Conservation (phyloP, 495 filamentous ascomycete genomes). For the Penicillium alfredii region DNA sequence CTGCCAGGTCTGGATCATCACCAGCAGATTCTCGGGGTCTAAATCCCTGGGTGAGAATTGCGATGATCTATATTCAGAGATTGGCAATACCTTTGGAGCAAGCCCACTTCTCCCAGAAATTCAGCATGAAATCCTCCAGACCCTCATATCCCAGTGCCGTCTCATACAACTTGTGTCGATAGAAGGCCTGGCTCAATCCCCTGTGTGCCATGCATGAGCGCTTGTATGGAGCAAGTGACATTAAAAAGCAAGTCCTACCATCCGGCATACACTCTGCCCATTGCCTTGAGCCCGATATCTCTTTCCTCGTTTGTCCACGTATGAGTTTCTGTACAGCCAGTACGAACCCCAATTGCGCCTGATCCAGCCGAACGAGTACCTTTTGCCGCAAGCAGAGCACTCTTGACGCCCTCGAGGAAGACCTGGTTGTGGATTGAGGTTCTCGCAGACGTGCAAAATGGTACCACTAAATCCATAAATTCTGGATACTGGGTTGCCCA, state of each 20-base stretch:
- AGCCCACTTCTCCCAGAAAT: slow-evolving; percentile 71
- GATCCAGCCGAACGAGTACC: slow-evolving; percentile 45
- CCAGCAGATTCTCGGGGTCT: slow-evolving; percentile 64
- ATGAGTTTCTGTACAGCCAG: slow-evolving; percentile 32
- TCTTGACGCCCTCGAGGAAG: slow-evolving; percentile 67
- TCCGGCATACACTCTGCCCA: slow-evolving; percentile 67
- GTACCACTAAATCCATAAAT: slow-evolving; percentile 59
- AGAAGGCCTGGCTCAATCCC: slow-evolving; percentile 69
- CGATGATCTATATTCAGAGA: too few relatives aligned
- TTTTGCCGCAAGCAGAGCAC: slow-evolving; percentile 57
- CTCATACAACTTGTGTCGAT: slow-evolving; percentile 60
- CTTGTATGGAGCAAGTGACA: too few relatives aligned
- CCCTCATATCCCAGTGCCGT: slow-evolving; percentile 52
- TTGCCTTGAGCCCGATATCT: slow-evolving; percentile 58
- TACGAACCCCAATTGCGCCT: slow-evolving; percentile 32
- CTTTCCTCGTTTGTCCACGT: slow-evolving; percentile 52
- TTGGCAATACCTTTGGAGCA: slow-evolving; percentile 50
- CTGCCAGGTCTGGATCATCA: slow-evolving; percentile 72
- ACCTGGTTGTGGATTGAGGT: slow-evolving; percentile 67
- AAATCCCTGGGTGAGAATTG: background rate
- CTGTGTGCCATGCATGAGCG: slow-evolving; percentile 14
- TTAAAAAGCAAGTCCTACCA: slow-evolving; percentile 41
- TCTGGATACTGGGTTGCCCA: slow-evolving; percentile 69
- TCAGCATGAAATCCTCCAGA: slow-evolving; percentile 63
- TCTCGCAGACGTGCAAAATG: slow-evolving; percentile 63